Evolutionary conservation across 2,329 filamentous ascomycete species (phyloP).

Genomic region (Chrysoporthe puriensis): DNA sequence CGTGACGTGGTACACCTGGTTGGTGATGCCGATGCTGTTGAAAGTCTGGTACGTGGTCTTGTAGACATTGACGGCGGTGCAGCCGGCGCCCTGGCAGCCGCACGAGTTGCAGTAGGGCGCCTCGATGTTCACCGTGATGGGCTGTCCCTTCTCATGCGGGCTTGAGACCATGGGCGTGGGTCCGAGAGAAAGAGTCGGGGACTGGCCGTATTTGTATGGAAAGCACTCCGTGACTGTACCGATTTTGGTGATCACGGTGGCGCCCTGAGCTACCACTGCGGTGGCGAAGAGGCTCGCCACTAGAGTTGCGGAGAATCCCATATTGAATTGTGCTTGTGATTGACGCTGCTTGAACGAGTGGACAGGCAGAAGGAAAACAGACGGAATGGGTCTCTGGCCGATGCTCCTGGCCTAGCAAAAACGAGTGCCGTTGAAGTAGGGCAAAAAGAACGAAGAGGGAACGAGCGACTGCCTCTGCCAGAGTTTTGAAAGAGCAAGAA

Average conservation of each 20-base stretch:
- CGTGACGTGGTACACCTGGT: conserved; percentile 17
- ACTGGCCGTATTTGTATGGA: not conserved
- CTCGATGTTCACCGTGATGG: conserved; percentile 15
- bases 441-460: not conserved
- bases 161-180: conserved; percentile 5
- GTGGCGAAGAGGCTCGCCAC: not conserved
- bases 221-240: conserved; percentile 9
- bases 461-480: not conserved
- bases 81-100: conserved; percentile 18
- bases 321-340: not conserved
- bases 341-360: not conserved
- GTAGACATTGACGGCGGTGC: conserved; percentile 11
- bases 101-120: conserved; percentile 16
- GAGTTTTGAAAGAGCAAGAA: conserved; percentile 7
- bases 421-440: not conserved
- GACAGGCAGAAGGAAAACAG: not conserved
- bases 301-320: conserved; percentile 7
- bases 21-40: not conserved
- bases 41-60: conserved; percentile 8
- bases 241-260: not conserved
- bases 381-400: not conserved
- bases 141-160: not conserved
- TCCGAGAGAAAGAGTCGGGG: not conserved
- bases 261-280: conserved; percentile 1
- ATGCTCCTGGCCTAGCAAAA: not conserved